phyloP scores from a whole-genome alignment of 306 rosid genomes.

The Lathyrus oleraceus region DNA sequence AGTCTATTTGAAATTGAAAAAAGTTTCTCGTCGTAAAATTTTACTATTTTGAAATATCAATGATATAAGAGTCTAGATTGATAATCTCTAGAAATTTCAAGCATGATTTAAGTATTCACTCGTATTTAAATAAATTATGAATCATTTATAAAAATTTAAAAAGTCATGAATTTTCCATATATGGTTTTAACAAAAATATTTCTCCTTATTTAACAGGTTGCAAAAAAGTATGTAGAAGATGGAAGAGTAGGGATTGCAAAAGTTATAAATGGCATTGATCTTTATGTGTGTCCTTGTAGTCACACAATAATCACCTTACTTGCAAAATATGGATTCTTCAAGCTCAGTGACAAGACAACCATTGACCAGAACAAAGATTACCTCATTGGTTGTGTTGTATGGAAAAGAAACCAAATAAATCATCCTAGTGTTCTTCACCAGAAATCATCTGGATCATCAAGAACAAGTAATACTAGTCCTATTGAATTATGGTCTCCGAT shows the following conservation, averaged over 20 bases:
- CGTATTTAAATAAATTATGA: background rate
- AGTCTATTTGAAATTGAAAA: too few relatives aligned
- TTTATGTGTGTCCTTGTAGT: constrained; percentile 5
- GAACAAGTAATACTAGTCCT: too few relatives aligned
- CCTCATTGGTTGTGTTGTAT: constrained; percentile 9
- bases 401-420: background rate
- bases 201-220: background rate
- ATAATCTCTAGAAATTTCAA: too few relatives aligned
- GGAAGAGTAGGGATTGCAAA: background rate
- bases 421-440: background rate
- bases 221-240: background rate
- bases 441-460: background rate
- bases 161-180: background rate
- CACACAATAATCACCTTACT: constrained; percentile 1
- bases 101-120: background rate
- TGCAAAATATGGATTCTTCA: background rate
- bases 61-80: too few relatives aligned
- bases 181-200: background rate
- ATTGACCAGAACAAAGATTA: background rate
- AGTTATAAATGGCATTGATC: background rate
- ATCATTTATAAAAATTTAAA: too few relatives aligned
- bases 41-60: too few relatives aligned
- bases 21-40: too few relatives aligned
- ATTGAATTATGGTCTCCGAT: background rate
- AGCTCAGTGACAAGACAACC: background rate